Percentiles rank a stretch among this genome's conserved stretches.
These are phyloP conservation scores for Trametes cubensis DNA, from an alignment of 768 basidiomycete species.

Conservation along the genomic window DNA sequence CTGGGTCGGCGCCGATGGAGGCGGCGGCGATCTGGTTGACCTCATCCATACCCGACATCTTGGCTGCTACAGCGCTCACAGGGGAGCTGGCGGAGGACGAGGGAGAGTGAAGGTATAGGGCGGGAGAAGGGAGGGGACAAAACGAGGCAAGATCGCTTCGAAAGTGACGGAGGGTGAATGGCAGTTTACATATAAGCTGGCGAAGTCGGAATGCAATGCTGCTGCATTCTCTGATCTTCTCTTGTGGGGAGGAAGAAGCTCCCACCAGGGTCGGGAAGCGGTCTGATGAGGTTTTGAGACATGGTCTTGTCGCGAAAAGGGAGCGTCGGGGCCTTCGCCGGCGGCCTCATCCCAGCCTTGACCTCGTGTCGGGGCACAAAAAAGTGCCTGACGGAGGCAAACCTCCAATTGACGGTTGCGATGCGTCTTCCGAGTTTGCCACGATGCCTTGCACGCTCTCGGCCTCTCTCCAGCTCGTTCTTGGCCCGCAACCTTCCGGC, in stretches of 20 bases:
- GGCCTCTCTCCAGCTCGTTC: too few relatives aligned
- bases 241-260: background rate
- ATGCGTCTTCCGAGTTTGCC: too few relatives aligned
- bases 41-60: slow-evolving; percentile 18
- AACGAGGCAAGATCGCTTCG: background rate
- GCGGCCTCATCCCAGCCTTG: too few relatives aligned
- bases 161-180: background rate
- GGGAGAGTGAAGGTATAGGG: background rate
- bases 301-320: background rate
- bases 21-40: slow-evolving; percentile 18
- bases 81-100: background rate
- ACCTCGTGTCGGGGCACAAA: too few relatives aligned
- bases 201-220: background rate
- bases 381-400: too few relatives aligned
- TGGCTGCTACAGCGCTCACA: background rate
- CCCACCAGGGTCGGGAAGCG: slow-evolving; percentile 3
- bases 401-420: background rate
- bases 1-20: slow-evolving; percentile 10
- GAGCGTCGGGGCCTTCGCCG: too few relatives aligned
- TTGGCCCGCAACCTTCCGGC: background rate
- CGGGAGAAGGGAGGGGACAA: background rate
- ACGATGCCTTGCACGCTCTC: too few relatives aligned
- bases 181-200: background rate
- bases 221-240: background rate
- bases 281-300: slow-evolving; percentile 1